Evolutionary conservation across 2,329 filamentous ascomycete species (phyloP).

Genomic region (Diaporthe caulivora): DNA sequence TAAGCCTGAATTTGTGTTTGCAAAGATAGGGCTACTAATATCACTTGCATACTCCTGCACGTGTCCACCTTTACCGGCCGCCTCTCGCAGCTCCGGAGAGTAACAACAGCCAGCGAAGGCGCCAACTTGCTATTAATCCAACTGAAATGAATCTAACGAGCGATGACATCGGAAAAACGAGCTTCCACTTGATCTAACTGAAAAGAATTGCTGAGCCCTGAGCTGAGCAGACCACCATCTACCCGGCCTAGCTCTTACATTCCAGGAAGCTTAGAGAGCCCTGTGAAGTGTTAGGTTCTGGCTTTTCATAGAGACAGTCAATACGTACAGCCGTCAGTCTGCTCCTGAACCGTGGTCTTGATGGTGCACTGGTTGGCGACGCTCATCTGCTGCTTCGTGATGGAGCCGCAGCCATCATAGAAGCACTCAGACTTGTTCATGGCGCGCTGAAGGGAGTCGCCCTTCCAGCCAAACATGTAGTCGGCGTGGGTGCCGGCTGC

Average conservation of each 20-base stretch:
- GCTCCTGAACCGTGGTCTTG: background rate
- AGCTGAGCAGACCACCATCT: background rate
- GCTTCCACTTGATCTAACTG: constrained; percentile 19
- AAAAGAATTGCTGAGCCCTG: background rate
- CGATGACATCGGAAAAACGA: background rate
- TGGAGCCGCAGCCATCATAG: constrained; percentile 32
- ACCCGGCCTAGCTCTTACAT: background rate
- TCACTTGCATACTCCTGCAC: background rate
- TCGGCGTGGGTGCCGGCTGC: constrained; percentile 50
- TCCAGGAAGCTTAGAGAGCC: constrained; percentile 18
- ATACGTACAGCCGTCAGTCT: background rate
- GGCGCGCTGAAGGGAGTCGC: constrained; percentile 49
- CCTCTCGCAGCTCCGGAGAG: background rate
- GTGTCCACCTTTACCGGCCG: background rate
- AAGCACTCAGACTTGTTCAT: constrained; percentile 44
- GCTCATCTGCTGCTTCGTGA: constrained; percentile 31
- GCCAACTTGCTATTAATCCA: background rate
- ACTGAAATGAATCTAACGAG: constrained; percentile 14
- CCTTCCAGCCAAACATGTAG: constrained; percentile 52
- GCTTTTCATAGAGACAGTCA: background rate
- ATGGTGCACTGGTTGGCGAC: constrained; percentile 28
- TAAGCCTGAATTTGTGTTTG: background rate
- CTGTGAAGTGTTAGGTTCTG: background rate
- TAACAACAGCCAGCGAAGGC: background rate
- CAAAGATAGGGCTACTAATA: background rate